These are phyloP conservation scores for Cymbidium sinense DNA, from an alignment of 106 monocot species.

Conservation along the genomic window DNA sequence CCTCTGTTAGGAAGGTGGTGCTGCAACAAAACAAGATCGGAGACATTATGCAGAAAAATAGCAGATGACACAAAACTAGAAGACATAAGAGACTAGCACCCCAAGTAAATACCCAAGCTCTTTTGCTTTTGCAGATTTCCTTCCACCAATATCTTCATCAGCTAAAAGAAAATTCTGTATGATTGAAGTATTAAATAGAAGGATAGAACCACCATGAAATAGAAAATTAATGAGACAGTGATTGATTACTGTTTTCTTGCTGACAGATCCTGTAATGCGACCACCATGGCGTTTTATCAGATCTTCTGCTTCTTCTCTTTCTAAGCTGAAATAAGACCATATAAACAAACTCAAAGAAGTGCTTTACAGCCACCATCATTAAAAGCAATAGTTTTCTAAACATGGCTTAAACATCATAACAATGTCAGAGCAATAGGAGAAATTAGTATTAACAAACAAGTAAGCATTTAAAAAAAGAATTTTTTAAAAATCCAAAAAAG, in stretches of 20 bases:
- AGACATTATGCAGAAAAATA: conserved; percentile 1
- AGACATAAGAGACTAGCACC: neutral
- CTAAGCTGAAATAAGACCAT: conserved; percentile 89
- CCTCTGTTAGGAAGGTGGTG: conserved; percentile 75
- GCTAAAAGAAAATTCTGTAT: conserved; percentile 78
- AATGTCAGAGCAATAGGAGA: neutral
- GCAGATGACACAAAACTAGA: neutral
- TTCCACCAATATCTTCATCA: conserved; percentile 98
- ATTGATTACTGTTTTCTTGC: conserved; percentile 76
- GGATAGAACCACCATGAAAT: neutral
- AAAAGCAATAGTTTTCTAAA: too few relatives aligned
- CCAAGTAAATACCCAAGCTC: conserved; percentile 58
- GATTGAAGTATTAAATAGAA: conserved; percentile 5
- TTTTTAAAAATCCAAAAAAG: neutral
- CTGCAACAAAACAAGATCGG: conserved; percentile 24
- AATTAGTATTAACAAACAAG: neutral
- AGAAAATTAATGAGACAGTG: neutral
- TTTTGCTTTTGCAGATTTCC: conserved; percentile 81
- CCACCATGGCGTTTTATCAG: conserved; percentile 94
- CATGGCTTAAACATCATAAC: neutral
- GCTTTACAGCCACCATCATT: too few relatives aligned
- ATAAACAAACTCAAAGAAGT: too few relatives aligned
- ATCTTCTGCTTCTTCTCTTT: conserved; percentile 97
- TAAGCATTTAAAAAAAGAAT: neutral
- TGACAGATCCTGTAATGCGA: conserved; percentile 85